phyloP scores from a whole-genome alignment of 2,329 filamentous ascomycete species.

The Lecanicillium sp. region DNA sequence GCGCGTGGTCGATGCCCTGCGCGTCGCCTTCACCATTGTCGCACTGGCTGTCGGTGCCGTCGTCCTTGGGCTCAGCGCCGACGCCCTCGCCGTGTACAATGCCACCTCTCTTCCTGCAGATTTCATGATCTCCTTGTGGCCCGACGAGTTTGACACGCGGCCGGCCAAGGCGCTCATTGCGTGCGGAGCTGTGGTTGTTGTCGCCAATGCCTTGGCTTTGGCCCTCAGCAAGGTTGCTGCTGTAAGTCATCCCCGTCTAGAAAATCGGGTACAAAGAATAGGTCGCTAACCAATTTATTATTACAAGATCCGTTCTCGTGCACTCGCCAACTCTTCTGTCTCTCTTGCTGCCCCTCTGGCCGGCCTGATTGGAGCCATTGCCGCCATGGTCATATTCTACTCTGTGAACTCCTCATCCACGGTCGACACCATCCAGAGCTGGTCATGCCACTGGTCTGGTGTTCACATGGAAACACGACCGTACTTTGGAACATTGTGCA shows the following conservation, averaged over 20 bases:
- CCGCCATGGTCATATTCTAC: constrained; percentile 51
- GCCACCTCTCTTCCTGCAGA: constrained; percentile 39
- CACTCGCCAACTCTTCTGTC: constrained; percentile 11
- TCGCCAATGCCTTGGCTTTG: constrained; percentile 41
- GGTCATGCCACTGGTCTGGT: constrained; percentile 53
- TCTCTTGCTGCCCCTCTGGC: constrained; percentile 19
- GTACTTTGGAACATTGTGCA: constrained; percentile 49
- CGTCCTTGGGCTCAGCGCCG: constrained; percentile 45
- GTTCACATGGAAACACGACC: constrained; percentile 45
- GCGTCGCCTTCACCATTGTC: constrained; percentile 40
- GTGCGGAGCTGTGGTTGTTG: constrained; percentile 40
- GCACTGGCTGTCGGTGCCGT: constrained; percentile 43
- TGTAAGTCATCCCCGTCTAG: constrained; percentile 31
- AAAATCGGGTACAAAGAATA: neutral
- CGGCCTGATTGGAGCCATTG: constrained; percentile 32
- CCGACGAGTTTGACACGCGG: constrained; percentile 45
- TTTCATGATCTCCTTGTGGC: constrained; percentile 50
- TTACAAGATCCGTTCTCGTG: constrained; percentile 12
- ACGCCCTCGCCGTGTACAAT: constrained; percentile 48
- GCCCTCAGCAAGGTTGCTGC: constrained; percentile 37
- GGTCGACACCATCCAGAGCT: constrained; percentile 50
- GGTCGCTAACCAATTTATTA: neutral
- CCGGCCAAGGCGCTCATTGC: constrained; percentile 48
- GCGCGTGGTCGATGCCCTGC: constrained; percentile 33
- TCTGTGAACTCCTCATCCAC: constrained; percentile 43